Conservation (phyloP, 805 yeast species). For the Myxozyma sirexii region DNA sequence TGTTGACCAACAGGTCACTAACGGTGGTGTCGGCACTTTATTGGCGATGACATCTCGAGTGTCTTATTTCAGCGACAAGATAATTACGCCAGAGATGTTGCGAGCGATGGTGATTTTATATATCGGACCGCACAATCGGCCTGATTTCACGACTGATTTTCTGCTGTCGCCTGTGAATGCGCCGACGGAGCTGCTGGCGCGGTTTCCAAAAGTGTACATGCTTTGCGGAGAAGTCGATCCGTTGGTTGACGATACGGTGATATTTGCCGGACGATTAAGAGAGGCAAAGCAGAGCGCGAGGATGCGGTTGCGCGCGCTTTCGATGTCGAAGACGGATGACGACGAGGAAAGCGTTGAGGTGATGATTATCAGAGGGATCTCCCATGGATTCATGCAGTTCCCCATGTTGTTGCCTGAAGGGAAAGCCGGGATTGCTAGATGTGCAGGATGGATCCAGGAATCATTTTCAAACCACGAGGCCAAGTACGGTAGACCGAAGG, state of each 20-base stretch:
- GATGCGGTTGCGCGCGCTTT: constrained; percentile 20
- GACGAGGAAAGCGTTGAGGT: constrained; percentile 36
- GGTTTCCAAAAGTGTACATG: constrained; percentile 40
- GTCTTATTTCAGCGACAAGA: constrained; percentile 37
- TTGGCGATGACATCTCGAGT: constrained; percentile 41
- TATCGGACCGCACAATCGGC: constrained; percentile 36
- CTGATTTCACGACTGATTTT: constrained; percentile 38
- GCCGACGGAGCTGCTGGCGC: constrained; percentile 36
- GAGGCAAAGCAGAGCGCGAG: constrained; percentile 36
- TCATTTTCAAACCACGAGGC: constrained; percentile 16
- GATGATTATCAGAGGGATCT: constrained; percentile 37
- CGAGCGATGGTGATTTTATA: constrained; percentile 39
- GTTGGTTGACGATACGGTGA: constrained; percentile 40
- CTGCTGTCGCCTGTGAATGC: constrained; percentile 39
- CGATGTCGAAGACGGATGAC: constrained; percentile 14
- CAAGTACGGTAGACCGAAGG: background rate
- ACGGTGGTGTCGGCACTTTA: constrained; percentile 26
- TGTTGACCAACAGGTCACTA: background rate
- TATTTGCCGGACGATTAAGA: constrained; percentile 39
- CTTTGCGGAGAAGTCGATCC: constrained; percentile 42
- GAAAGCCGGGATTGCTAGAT: constrained; percentile 32
- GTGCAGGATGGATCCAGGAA: constrained; percentile 38
- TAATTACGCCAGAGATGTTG: constrained; percentile 39
- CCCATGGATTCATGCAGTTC: constrained; percentile 40
- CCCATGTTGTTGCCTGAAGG: constrained; percentile 39